Evolutionary conservation across 2,329 filamentous ascomycete genomes (phyloP).

Genomic region (Cytospora leucostoma): DNA sequence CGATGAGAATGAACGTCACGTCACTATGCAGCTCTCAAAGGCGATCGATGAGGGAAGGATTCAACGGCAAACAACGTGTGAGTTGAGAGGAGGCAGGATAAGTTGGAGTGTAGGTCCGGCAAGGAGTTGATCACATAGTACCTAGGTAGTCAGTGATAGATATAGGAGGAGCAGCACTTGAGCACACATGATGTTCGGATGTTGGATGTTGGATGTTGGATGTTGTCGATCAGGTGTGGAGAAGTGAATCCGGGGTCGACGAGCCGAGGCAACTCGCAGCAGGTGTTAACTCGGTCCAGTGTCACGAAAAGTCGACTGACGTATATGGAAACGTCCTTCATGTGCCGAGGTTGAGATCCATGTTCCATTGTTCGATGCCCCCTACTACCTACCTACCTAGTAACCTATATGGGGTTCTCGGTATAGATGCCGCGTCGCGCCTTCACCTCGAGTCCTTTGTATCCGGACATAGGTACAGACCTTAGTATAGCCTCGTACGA

Average conservation of each 20-base stretch:
- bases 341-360: neutral
- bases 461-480: no score
- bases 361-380: neutral
- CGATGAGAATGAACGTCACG: constrained; percentile 1
- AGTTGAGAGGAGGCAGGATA: no score
- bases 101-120: no score
- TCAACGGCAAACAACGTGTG: no score
- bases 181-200: constrained; percentile 15
- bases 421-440: no score
- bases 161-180: neutral
- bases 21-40: no score
- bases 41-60: no score
- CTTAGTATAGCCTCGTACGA: no score
- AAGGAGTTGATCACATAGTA: no score
- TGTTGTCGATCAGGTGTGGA: constrained; percentile 3
- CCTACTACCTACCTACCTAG: neutral
- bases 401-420: neutral
- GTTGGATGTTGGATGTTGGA: no score
- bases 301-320: constrained; percentile 16
- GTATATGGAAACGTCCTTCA: neutral
- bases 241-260: constrained; percentile 11
- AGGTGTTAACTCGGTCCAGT: neutral
- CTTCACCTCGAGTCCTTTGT: no score
- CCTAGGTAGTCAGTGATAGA: neutral
- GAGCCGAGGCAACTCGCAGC: constrained; percentile 13